Percentiles rank a stretch among this genome's conserved stretches.
phyloP scores from a whole-genome alignment of 2,329 filamentous ascomycete species.

The Alternaria rosae region DNA sequence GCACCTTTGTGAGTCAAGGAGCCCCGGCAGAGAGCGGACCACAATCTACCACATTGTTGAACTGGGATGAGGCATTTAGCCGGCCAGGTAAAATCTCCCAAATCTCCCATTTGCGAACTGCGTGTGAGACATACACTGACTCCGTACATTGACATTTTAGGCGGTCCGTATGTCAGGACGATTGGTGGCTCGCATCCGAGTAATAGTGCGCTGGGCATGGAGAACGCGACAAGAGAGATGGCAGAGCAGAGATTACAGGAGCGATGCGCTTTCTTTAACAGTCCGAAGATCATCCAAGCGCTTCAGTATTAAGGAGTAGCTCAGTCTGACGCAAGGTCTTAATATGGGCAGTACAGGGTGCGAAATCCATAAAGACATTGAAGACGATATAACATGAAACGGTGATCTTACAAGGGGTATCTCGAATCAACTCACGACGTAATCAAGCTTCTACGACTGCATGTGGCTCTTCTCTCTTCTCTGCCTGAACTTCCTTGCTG shows the following conservation, averaged over 20 bases:
- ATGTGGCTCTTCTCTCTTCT: background rate
- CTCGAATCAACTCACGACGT: background rate
- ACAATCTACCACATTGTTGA: slow-evolving; percentile 18
- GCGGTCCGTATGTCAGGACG: slow-evolving; percentile 31
- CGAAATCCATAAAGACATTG: background rate
- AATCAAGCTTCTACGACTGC: background rate
- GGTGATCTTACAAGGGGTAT: background rate
- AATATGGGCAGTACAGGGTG: background rate
- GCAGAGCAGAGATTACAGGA: slow-evolving; percentile 54
- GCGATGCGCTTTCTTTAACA: slow-evolving; percentile 59
- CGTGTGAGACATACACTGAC: background rate
- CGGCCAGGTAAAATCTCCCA: background rate
- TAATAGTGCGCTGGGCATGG: slow-evolving; percentile 51
- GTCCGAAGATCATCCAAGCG: slow-evolving; percentile 54
- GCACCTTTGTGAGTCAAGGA: slow-evolving; percentile 55
- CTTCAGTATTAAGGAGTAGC: slow-evolving; percentile 32
- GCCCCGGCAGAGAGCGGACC: slow-evolving; percentile 22
- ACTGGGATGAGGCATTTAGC: slow-evolving; percentile 53
- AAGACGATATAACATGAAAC: background rate
- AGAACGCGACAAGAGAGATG: slow-evolving; percentile 36
- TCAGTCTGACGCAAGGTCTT: background rate
- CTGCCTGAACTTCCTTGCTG: slow-evolving; percentile 3
- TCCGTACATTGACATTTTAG: background rate
- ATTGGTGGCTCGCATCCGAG: slow-evolving; percentile 57
- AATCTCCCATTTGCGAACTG: background rate